Conservation (phyloP, 1,284 basidiomycete species). For the Cerioporus squamosus region DNA sequence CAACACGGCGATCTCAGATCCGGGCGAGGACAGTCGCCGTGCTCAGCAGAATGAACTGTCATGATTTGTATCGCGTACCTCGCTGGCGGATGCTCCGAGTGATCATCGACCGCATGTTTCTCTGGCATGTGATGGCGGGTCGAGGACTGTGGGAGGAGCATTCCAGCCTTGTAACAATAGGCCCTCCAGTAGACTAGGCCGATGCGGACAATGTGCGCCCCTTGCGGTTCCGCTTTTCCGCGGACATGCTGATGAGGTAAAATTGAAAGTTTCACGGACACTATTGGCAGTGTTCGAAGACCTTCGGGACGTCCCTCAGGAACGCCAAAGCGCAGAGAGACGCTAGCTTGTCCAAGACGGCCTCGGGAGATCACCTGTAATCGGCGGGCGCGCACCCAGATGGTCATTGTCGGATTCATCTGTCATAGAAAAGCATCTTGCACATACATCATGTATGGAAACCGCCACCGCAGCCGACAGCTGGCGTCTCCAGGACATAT, state of each 20-base stretch:
- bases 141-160: conserved; percentile 1
- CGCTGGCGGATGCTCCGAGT: neutral
- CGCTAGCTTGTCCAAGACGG: too few relatives aligned
- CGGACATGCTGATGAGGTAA: conserved; percentile 1
- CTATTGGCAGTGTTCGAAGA: neutral
- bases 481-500: too few relatives aligned
- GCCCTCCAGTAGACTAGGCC: neutral
- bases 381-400: too few relatives aligned
- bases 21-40: neutral
- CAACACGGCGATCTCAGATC: conserved; percentile 1
- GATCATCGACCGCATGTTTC: neutral
- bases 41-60: neutral
- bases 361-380: too few relatives aligned
- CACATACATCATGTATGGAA: too few relatives aligned
- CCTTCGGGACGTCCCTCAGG: neutral
- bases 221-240: conserved; percentile 3
- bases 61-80: neutral
- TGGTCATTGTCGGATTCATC: too few relatives aligned
- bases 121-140: neutral
- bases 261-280: neutral
- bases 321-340: too few relatives aligned
- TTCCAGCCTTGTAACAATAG: neutral
- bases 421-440: too few relatives aligned
- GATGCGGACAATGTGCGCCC: neutral
- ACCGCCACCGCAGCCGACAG: too few relatives aligned